Percentiles rank a stretch among this genome's conserved stretches.
These are phyloP conservation scores for Amanita molliuscula DNA, from an alignment of 768 basidiomycete genomes.

Conservation along the genomic window DNA sequence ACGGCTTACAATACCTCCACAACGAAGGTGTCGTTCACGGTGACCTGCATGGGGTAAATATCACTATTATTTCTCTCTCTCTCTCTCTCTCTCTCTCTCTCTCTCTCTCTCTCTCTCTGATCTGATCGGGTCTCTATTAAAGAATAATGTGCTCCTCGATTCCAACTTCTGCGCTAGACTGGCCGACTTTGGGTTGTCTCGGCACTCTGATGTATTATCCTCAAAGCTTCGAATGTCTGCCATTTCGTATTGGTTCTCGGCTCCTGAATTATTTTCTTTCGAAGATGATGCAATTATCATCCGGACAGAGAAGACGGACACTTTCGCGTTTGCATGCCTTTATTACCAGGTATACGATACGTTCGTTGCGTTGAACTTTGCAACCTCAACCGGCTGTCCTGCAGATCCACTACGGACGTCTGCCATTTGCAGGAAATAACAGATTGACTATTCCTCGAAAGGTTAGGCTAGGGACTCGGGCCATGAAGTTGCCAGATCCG, in stretches of 20 bases:
- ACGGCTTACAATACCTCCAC: background rate
- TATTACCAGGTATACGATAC: background rate
- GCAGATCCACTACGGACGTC: too few relatives aligned
- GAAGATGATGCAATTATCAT: background rate
- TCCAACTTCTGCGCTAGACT: background rate
- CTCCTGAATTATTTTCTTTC: background rate
- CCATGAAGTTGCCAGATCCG: background rate
- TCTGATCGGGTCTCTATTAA: background rate
- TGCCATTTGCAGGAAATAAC: too few relatives aligned
- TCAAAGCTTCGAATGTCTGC: background rate
- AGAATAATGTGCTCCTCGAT: constrained; percentile 1
- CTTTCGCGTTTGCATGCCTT: background rate
- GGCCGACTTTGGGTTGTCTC: background rate
- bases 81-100: too few relatives aligned
- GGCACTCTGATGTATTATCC: background rate
- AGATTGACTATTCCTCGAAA: background rate
- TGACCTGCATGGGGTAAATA: background rate
- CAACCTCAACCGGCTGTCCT: too few relatives aligned
- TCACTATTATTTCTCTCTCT: background rate
- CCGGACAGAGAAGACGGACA: background rate
- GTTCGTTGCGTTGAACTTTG: background rate
- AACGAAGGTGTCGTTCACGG: background rate
- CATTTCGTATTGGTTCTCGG: background rate
- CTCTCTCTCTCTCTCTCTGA: too few relatives aligned
- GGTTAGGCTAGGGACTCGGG: background rate